These are phyloP conservation scores for Trichosanthes truncata DNA, from an alignment of 306 rosid genomes.

Conservation along the genomic window DNA sequence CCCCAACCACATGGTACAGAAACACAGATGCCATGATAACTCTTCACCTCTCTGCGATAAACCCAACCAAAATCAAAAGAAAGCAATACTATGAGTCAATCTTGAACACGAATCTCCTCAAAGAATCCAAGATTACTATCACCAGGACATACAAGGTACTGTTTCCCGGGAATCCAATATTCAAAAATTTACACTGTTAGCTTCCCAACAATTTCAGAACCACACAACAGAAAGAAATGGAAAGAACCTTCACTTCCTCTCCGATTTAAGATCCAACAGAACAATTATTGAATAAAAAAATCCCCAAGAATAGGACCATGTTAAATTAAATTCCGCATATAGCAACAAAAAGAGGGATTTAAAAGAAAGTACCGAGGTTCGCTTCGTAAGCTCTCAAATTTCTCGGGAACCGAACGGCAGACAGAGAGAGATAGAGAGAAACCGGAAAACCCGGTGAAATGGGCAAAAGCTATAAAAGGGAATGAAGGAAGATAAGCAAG, in stretches of 20 bases:
- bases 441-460: constrained; percentile 18
- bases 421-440: not conserved
- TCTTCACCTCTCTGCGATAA: constrained; percentile 7
- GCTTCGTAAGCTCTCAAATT: not conserved
- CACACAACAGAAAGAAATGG: not conserved
- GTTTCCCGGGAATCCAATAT: not conserved
- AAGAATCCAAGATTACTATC: not conserved
- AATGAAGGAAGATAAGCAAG: constrained; percentile 80
- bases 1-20: constrained; percentile 86
- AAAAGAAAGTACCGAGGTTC: not conserved
- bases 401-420: constrained; percentile 8
- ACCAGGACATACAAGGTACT: not conserved
- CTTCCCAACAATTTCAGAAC: not conserved
- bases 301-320: not conserved
- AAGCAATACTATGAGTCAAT: not conserved
- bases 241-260: not conserved
- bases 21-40: constrained; percentile 83
- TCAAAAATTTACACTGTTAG: not conserved
- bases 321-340: not conserved
- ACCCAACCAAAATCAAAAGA: not conserved
- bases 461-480: constrained; percentile 48
- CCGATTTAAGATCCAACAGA: not conserved
- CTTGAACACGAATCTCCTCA: not conserved
- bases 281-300: not conserved
- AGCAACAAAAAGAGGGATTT: not conserved